Base-by-base conservation (phyloP, 805 yeast genomes). In the Ogataea pignaliae region DNA sequence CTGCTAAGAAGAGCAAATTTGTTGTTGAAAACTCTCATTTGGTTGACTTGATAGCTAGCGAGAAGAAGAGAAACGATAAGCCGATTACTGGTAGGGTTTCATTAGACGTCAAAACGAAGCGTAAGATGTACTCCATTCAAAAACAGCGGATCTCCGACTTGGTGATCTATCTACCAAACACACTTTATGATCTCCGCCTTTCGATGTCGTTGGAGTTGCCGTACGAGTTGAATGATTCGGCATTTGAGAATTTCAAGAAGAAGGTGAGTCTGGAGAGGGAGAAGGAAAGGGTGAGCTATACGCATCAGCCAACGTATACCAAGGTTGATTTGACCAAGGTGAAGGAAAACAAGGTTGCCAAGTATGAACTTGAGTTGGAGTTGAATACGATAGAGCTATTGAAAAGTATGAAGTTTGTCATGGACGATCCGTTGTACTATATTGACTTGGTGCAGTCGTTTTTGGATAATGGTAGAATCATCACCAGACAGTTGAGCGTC, bases 171-270 rank as follows among this genome's bases (percentile, higher is more conserved):
- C 75, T 84, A 43, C 97, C 97, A 3, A 83, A 85, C 50, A 78
- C 85, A 29, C 72, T 81, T 63, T 83, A 81, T 59, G 97, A 89
- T 64, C 70, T 83, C 53, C 75, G 95, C 53, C 68, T 89, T 32
- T 81, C 95, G 6, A 66, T 90, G 50, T 79, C 88, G 33, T 64
- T 85, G 28, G 97, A 89, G 77, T 61, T 82, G 46, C 96, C 96
- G 0, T 76, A 78, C 18, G 73, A 76, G 30, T 80, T 75, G 45
- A 64, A 60, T 36, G 68, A 62, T 66, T 64, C 78, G 59, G 63
- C 81, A 68, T 53, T 83, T 60, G 76, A 73, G 65, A 73, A 70
- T 57, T 77, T 63, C 70, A 71, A 59, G 68, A 75, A 56, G 69
- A 75, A 58, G 68, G 73, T 45, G 8, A 69, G 73, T 18, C 58